Conservation (phyloP, 75 land plant species). For the Chamaecyparis obtusa region DNA sequence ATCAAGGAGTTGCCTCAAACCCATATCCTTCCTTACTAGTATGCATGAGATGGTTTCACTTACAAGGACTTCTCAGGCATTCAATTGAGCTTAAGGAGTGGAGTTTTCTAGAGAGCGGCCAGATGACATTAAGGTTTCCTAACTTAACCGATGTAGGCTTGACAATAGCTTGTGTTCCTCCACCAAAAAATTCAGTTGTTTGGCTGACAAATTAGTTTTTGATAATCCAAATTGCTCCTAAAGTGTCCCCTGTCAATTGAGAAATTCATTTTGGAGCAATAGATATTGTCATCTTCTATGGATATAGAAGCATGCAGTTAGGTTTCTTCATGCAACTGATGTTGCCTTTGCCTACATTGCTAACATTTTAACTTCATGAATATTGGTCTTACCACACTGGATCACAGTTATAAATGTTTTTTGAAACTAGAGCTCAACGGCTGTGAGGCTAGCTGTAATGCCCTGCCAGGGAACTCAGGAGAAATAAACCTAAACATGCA, state of each 20-base stretch:
- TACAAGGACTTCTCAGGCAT: conserved; percentile 29
- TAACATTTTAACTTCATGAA: conserved; percentile 33
- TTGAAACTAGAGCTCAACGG: conserved; percentile 40
- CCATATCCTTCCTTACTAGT: conserved; percentile 34
- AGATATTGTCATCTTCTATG: conserved; percentile 27
- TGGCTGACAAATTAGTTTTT: conserved; percentile 30
- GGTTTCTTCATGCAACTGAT: conserved; percentile 7
- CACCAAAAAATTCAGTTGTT: conserved; percentile 18
- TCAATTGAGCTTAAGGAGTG: conserved; percentile 34
- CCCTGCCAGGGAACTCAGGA: too few species aligned
- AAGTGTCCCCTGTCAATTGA: conserved; percentile 31
- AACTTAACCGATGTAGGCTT: conserved; percentile 36
- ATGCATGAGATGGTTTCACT: conserved; percentile 39
- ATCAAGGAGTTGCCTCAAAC: conserved; percentile 16
- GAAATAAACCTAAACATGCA: too few species aligned
- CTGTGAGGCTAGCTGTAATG: conserved; percentile 42
- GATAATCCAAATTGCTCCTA: conserved; percentile 24
- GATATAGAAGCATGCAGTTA: conserved; percentile 18
- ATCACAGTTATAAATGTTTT: conserved; percentile 25
- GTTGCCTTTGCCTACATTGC: conserved; percentile 30
- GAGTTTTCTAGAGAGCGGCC: conserved; percentile 40
- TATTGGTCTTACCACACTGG: conserved; percentile 39
- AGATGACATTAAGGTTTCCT: conserved; percentile 28
- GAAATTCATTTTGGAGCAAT: conserved; percentile 33
- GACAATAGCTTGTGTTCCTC: conserved; percentile 25